A percentile compares a stretch with the other conserved stretches of the same genome.
Conservation (phyloP, 1,284 basidiomycete genomes). For the Paramarasmius palmivorus region DNA sequence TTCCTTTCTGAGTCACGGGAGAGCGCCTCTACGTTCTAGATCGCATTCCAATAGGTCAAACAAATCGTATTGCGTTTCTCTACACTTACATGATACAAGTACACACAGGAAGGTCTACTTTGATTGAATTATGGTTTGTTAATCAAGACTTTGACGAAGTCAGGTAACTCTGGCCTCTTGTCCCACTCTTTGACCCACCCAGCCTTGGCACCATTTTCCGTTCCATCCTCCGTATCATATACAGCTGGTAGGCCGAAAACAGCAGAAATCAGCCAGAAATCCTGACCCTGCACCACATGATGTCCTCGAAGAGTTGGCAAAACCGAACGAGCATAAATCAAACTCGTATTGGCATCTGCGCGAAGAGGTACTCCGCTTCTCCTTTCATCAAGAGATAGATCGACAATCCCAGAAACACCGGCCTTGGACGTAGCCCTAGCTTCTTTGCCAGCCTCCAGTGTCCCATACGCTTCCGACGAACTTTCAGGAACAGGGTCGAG, state of each 20-base stretch:
- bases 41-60: too few species aligned
- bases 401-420: constrained; percentile 64
- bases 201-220: constrained; percentile 36
- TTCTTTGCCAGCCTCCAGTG: constrained; percentile 39
- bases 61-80: too few species aligned
- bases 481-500: constrained; percentile 41
- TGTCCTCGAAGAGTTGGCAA: constrained; percentile 63
- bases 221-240: constrained; percentile 19
- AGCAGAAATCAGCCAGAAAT: constrained; percentile 66
- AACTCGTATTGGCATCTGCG: constrained; percentile 73
- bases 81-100: too few species aligned
- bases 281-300: constrained; percentile 38
- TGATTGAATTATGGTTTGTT: too few species aligned
- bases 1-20: too few species aligned
- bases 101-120: too few species aligned
- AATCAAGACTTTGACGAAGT: constrained; percentile 1
- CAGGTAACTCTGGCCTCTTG: constrained; percentile 49
- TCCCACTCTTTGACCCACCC: constrained; percentile 59
- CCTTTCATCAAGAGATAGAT: constrained; percentile 36
- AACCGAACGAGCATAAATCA: constrained; percentile 68
- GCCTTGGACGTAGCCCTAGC: constrained; percentile 59
- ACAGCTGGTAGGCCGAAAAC: constrained; percentile 64
- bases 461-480: constrained; percentile 46
- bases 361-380: constrained; percentile 53
- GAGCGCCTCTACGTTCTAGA: too few species aligned